Conservation (phyloP, 1,284 basidiomycete genomes). For the Paramarasmius palmivorus region DNA sequence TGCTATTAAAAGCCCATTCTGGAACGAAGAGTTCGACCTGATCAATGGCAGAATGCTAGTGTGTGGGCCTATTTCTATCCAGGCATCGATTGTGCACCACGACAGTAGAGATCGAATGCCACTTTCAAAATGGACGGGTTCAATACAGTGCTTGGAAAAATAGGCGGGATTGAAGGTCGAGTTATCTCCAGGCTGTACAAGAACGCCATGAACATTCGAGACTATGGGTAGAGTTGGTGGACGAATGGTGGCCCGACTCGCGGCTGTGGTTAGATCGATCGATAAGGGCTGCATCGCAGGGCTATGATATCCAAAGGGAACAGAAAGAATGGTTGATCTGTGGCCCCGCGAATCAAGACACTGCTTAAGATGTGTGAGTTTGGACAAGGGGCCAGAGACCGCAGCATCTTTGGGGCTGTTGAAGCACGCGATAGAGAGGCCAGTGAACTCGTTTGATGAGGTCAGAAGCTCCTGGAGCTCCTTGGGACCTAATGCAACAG, state of each 20-base stretch:
- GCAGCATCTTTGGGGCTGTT: constrained; percentile 61
- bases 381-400: constrained; percentile 50
- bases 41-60: constrained; percentile 57
- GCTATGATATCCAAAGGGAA: constrained; percentile 68
- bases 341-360: constrained; percentile 37
- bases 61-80: constrained; percentile 70
- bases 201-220: constrained; percentile 56
- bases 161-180: constrained; percentile 51
- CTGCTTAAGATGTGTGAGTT: constrained; percentile 41
- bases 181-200: constrained; percentile 52
- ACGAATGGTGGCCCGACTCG: constrained; percentile 34
- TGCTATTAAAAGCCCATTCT: constrained; percentile 38
- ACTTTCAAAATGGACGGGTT: constrained; percentile 61
- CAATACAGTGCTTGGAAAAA: constrained; percentile 56
- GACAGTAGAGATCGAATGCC: constrained; percentile 43
- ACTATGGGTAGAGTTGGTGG: constrained; percentile 56
- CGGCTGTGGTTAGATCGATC: constrained; percentile 42
- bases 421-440: constrained; percentile 56
- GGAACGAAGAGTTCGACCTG: constrained; percentile 36
- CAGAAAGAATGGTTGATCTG: constrained; percentile 44
- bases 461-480: constrained; percentile 38
- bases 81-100: constrained; percentile 37
- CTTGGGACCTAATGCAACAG: constrained; percentile 41
- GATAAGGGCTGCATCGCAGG: constrained; percentile 57
- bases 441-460: constrained; percentile 31